Evolutionary conservation across 164 flowering plant genomes (phyloP), one percentile per base, ranked within the genome.

Genomic region (Vitis rupestris): DNA sequence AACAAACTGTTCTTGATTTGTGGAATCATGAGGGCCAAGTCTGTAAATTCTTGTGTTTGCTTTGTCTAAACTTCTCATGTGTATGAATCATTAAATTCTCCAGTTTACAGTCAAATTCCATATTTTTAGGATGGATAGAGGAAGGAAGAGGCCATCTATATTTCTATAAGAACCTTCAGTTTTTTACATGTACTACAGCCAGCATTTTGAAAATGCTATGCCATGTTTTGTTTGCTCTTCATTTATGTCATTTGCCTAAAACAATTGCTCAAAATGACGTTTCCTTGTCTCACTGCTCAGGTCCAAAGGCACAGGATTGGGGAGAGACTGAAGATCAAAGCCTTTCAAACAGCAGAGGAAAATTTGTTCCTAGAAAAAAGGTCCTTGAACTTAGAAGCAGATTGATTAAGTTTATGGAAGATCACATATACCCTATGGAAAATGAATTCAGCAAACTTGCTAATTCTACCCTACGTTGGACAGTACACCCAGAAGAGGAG

Each of bases 401-500:
- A 66, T 79, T 95, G 84, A 83, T 89, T 23, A 89, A 86, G 78
- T 95, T 95, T 74, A 88, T 95, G 93, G 90, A 90, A 70, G 77
- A 83, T 71, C 91, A 85, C 76, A 87, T 95, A 76, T 90, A 91
- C 64, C 99, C 99, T 11, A 75, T 82, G 91, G 99, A 95, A 83
- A 83, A 75, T 61, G 91, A 90, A 57, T 89, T 95, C 70, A 72
- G 74, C 72, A 82, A 88, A 69, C 97, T 85, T 77, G 97, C 99
- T 30, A 74, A 68, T 55, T 91, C 98, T 69, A 51, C 72, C 61
- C 70, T 62, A 71, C 96, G 98, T 13, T 95, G 98, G 99, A 89
- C 97, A 4, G 72, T 91, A 67, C 97, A 95, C 77, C 99, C 99
- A 61, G 87, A 85, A 77, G 99, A 95, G 76, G 99, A 93, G 79